phyloP scores from a whole-genome alignment of 2,329 filamentous ascomycete genomes.

The Pseudocercospora pini-densiflorae region DNA sequence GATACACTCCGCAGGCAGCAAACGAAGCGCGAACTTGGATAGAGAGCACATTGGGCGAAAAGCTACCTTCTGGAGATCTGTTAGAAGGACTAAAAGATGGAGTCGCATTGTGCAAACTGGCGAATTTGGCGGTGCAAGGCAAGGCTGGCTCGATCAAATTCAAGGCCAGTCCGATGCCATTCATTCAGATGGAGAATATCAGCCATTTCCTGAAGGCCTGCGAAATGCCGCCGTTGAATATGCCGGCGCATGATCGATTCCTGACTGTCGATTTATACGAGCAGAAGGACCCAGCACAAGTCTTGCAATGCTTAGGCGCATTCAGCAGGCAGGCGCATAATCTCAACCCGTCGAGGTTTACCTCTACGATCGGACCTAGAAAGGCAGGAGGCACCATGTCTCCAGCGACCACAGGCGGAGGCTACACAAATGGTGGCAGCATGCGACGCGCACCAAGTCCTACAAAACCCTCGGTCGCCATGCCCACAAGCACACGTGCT shows the following conservation, averaged over 20 bases:
- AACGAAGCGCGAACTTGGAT: slow-evolving; percentile 88
- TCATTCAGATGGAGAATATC: slow-evolving; percentile 99
- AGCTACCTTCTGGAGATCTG: slow-evolving; percentile 73
- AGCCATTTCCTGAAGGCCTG: slow-evolving; percentile 92
- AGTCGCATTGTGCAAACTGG: slow-evolving; percentile 88
- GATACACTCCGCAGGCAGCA: slow-evolving; percentile 89
- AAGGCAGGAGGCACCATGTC: slow-evolving; percentile 54
- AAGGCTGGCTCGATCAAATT: slow-evolving; percentile 82
- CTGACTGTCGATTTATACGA: slow-evolving; percentile 97
- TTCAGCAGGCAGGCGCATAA: slow-evolving; percentile 86
- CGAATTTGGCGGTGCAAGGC: slow-evolving; percentile 77
- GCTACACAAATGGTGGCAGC: slow-evolving; percentile 24
- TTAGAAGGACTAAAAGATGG: slow-evolving; percentile 89
- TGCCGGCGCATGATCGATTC: slow-evolving; percentile 94
- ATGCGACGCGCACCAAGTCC: slow-evolving; percentile 32
- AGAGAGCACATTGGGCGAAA: slow-evolving; percentile 76
- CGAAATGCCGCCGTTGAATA: slow-evolving; percentile 79
- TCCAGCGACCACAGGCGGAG: slow-evolving; percentile 30
- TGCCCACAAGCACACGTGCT: slow-evolving; percentile 38
- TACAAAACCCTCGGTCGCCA: slow-evolving; percentile 34
- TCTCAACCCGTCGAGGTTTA: slow-evolving; percentile 74
- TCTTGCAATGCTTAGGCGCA: slow-evolving; percentile 86
- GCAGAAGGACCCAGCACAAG: slow-evolving; percentile 92
- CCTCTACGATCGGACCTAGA: slow-evolving; percentile 75
- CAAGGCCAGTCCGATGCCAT: slow-evolving; percentile 93